Percentiles rank a stretch among this genome's conserved stretches.
phyloP scores from a whole-genome alignment of 2,329 filamentous ascomycete species.

The Coleophoma crateriformis region DNA sequence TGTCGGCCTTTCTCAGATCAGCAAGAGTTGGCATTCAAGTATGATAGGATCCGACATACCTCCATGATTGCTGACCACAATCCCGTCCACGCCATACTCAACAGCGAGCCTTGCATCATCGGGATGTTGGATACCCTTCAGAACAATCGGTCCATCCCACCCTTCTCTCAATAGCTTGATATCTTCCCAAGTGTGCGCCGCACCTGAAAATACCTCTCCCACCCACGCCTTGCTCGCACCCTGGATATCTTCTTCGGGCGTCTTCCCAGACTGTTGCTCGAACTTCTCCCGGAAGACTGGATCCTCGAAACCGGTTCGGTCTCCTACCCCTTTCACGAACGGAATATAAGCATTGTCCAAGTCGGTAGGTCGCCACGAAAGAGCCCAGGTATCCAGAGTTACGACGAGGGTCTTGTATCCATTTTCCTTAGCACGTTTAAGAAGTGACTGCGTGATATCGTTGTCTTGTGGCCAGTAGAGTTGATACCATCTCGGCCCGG shows the following conservation, averaged over 20 bases:
- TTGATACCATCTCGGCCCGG: conserved; percentile 63
- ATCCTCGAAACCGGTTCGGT: conserved; percentile 59
- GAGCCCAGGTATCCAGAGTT: conserved; percentile 65
- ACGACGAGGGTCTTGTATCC: conserved; percentile 65
- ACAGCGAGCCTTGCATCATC: conserved; percentile 42
- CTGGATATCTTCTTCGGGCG: conserved; percentile 37
- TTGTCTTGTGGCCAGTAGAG: conserved; percentile 69
- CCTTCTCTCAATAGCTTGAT: conserved; percentile 50
- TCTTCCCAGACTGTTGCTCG: conserved; percentile 41
- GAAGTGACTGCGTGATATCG: conserved; percentile 57
- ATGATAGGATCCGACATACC: conserved; percentile 35
- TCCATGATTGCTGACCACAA: conserved; percentile 54
- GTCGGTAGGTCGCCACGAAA: conserved; percentile 65
- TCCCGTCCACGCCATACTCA: conserved; percentile 38
- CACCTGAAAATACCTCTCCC: conserved; percentile 43
- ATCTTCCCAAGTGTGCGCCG: conserved; percentile 55
- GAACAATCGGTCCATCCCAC: conserved; percentile 59
- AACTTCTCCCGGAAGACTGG: conserved; percentile 58
- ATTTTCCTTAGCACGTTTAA: conserved; percentile 52
- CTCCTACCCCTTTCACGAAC: conserved; percentile 53
- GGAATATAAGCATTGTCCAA: conserved; percentile 58
- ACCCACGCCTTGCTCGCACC: conserved; percentile 49
- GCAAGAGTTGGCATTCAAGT: neutral
- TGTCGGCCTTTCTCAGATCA: conserved; percentile 35
- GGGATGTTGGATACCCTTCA: conserved; percentile 51